Base-by-base conservation (phyloP, 1,284 basidiomycete species). In the Cutaneotrichosporon arboriforme region DNA sequence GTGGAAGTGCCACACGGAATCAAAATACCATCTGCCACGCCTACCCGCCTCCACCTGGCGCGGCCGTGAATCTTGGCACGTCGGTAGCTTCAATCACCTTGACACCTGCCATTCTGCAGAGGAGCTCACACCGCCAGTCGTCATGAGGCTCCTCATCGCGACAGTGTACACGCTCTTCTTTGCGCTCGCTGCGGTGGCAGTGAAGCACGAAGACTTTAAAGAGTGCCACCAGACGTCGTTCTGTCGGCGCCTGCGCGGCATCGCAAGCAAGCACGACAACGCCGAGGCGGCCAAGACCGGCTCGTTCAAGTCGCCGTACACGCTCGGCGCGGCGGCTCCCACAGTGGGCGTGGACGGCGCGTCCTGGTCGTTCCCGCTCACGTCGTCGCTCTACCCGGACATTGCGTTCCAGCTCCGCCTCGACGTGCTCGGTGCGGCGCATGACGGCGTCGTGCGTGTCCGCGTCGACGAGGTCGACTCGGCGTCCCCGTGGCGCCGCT, bases 211-310 rank as follows among this genome's bases (percentile, higher is more conserved):
- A 55, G 89, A 96, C 74, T 96, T 92, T 80, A 96, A 94, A 76
- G 89, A 84, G 57, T 96, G 92, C 70, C 80, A 81, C 17, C 88
- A 96, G 73, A 83, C 88, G 1, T 88, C 87, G 14, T 96, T 97
- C 77, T 96, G 92, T 77, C 83, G 88, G 44, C 81, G 91, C 58
- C 88, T 90, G 48, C 84, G 91, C 43, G 85, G 85, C 0, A 81
- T 96, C 46, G 83, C 88, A 51, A 77, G 80, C 10, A 81, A 87
- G 49, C 85, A 87, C 14, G 77, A 79, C 43, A 63, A 77, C 2
- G 44, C 48, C n/a, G 76, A 78, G 46, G 64, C 77, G 2, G 49
- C 26, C 4, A 33, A 23, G 17, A 22, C 31, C 13, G 75, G 53
- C 8, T 52, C 78, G 8, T 94, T 90, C 85, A 78, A 75, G 35